Base-by-base conservation (phyloP, 352 stramenopile genomes). In the Pythium grandisporangium region DNA sequence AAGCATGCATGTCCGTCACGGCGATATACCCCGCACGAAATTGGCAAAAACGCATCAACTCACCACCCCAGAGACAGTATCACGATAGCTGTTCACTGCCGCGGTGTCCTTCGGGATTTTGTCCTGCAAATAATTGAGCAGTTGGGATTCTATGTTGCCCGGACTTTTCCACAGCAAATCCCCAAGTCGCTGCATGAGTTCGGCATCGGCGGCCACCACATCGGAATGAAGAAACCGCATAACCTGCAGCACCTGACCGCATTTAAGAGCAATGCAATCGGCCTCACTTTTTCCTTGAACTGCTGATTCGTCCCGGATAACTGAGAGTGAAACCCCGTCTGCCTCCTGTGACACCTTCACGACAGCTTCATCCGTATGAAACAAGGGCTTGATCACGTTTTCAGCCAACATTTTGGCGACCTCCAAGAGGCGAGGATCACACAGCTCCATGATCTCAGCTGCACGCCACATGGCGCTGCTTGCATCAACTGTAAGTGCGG, bases 81-180 rank as follows among this genome's bases (percentile, higher is more conserved):
- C 61, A 19, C 68, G 54, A 42, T 83, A 89, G 20, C 47, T 40
- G 12, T 70, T 61, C 16, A 85, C 57, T 4, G 63, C 55, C 3
- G 57, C 49, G 23, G 63, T 51, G 39, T 85, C 72, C 38, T 84
- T 72, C 0, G 75, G 75, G 24, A 89, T 85, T 25, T 73, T 78
- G 34, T 83, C 66, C 26, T 84, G 70, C 3, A 89, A 43, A 21
- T 82, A 25, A 24, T 64, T 64, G 39, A 80, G 66, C 26, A 89
- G 51, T 36, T 83, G 66, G 4, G 66, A 63, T 42, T 89, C 75
- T 6, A 89, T 51, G 44, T 83, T 82, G 5, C 72, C 72, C 16
- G 75, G 75, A 30, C 75, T 72, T 33, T 79, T 89, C 72, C 75
- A 89, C 30, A 89, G 47, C 5, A 78, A 55, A 12, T 69, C 70